These are phyloP conservation scores for Lumnitzera racemosa DNA, from an alignment of 345 rosid species.

Conservation along the genomic window DNA sequence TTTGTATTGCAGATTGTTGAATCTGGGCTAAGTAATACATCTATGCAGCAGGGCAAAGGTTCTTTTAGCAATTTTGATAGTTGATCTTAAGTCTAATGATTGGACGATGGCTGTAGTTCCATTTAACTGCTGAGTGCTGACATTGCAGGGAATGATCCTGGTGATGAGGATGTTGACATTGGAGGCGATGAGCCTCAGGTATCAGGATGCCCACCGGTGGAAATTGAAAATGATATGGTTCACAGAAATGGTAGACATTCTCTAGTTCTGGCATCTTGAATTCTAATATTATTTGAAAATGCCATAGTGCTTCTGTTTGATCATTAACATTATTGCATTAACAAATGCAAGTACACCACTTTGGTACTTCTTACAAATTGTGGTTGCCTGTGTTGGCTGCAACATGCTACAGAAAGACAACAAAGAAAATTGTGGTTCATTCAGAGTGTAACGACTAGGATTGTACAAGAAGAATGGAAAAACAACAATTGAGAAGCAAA, in stretches of 20 bases:
- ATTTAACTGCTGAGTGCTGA: neutral
- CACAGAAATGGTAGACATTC: slow-evolving; percentile 17
- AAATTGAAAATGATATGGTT: slow-evolving; percentile 36
- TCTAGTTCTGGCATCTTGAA: slow-evolving; percentile 38
- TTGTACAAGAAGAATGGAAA: no score
- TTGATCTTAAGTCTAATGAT: neutral
- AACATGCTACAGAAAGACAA: no score
- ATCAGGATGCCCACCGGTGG: slow-evolving; percentile 38
- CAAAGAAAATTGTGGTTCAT: no score
- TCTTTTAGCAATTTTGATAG: slow-evolving; percentile 3
- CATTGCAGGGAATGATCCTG: slow-evolving; percentile 48
- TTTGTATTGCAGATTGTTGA: slow-evolving; percentile 42
- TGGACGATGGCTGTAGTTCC: neutral
- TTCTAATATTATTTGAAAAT: slow-evolving; percentile 28
- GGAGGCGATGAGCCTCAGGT: slow-evolving; percentile 82
- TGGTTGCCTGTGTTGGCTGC: no score
- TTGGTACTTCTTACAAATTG: no score
- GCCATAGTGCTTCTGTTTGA: neutral
- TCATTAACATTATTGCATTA: neutral
- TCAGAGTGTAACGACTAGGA: no score
- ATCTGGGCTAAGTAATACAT: slow-evolving; percentile 73
- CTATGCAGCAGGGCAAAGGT: slow-evolving; percentile 70
- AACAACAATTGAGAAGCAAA: no score
- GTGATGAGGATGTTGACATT: slow-evolving; percentile 75
- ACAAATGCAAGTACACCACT: no score